These are phyloP conservation scores for Penicillium hesseltinei DNA, from an alignment of 2,329 filamentous ascomycete genomes.

Conservation along the genomic window DNA sequence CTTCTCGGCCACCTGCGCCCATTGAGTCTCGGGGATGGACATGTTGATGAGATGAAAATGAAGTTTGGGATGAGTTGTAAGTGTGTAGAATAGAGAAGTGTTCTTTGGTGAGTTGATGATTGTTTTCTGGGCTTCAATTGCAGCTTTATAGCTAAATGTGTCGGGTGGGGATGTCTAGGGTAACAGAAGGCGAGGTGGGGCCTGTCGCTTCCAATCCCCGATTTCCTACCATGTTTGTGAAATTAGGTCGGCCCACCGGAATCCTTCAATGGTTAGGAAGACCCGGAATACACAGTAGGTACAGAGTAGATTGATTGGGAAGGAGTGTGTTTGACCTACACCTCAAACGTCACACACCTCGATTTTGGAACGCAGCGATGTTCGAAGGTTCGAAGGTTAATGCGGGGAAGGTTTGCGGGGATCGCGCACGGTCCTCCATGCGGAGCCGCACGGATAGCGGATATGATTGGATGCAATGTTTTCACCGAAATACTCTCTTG, in stretches of 20 bases:
- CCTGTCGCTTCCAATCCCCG: not conserved
- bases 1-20: constrained; percentile 87
- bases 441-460: constrained; percentile 12
- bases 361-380: not conserved
- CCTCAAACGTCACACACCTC: not conserved
- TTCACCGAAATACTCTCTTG: not conserved
- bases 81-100: not conserved
- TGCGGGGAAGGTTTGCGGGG: constrained; percentile 15
- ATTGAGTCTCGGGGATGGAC: constrained; percentile 74
- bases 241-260: constrained; percentile 10
- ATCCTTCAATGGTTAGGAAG: not conserved
- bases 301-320: not conserved
- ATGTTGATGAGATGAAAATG: constrained; percentile 2
- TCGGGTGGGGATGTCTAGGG: not conserved
- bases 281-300: no score
- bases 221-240: not conserved
- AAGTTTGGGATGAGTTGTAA: not conserved
- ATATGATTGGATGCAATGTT: not conserved
- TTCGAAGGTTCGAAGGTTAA: not conserved
- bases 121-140: not conserved
- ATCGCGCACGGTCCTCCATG: constrained; percentile 3
- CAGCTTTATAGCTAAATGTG: constrained; percentile 7
- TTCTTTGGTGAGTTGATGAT: not conserved
- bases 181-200: not conserved
- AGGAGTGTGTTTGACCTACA: not conserved